Evolutionary conservation across 257 asterid species (phyloP).

Genomic region (Verbascum thapsus): DNA sequence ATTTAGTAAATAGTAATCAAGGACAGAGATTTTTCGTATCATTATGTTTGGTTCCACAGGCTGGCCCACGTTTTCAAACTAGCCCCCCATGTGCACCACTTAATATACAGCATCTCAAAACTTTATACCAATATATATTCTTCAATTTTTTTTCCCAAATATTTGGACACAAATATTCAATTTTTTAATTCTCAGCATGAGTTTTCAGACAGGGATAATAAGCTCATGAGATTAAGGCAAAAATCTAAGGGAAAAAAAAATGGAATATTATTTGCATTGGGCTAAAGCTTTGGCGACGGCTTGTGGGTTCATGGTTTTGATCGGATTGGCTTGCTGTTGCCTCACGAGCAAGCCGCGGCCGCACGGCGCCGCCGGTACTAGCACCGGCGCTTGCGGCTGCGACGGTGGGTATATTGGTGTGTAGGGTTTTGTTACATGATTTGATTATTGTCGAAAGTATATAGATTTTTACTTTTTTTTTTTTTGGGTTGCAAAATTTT

Average conservation of each 20-base stretch:
- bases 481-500: too few relatives aligned
- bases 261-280: constrained; percentile 41
- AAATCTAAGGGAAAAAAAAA: background rate
- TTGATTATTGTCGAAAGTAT: background rate
- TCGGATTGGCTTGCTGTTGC: constrained; percentile 48
- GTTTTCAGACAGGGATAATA: background rate
- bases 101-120: constrained; percentile 2
- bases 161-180: constrained; percentile 10
- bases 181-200: background rate
- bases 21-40: constrained; percentile 9
- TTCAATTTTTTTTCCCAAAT: constrained; percentile 13
- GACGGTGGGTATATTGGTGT: constrained; percentile 42
- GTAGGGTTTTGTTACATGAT: background rate
- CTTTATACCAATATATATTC: constrained; percentile 20
- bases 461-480: too few relatives aligned
- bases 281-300: constrained; percentile 44
- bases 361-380: constrained; percentile 27
- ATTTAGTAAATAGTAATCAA: too few relatives aligned
- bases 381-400: constrained; percentile 39
- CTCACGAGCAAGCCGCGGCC: constrained; percentile 39
- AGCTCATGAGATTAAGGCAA: background rate
- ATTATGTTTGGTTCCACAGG: constrained; percentile 27
- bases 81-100: constrained; percentile 30
- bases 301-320: constrained; percentile 41
- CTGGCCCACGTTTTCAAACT: constrained; percentile 32